Base-by-base conservation (phyloP, 1,139 yeast genomes). In the Meyerozyma athensensis region DNA sequence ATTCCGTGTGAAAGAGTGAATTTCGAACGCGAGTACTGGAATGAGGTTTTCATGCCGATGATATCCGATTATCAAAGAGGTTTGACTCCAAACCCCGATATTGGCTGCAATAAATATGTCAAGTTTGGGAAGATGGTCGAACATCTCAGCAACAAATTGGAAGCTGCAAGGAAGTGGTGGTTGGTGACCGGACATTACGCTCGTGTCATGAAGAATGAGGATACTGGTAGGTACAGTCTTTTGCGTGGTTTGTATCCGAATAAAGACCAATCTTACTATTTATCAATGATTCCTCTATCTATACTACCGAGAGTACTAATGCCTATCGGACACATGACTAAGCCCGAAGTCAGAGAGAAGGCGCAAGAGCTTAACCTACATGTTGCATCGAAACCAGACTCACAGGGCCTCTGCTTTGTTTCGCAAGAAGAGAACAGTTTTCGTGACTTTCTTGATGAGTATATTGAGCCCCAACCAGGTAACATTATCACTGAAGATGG, bases 111-210 rank as follows among this genome's bases (percentile, higher is more conserved):
- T 56, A 72, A 77, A 42, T 74, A 77, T 52, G 84, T 92, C 49
- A 92, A 92, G 56, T 92, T 92, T 63, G 98, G 98, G 2, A 74
- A 70, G 39, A 68, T 92, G 59, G 58, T 79, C 6, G 74, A 79
- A 13, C 72, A 79, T 51, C 58, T 89, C 30, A 60, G 65, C 32
- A 38, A 51, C 0, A 58, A 57, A 39, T 69, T 63, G 43, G 65
- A 63, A 7, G 33, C 39, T 1, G 35, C 46, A 2, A 39, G 49
- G 30, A 52, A 51, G 21, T 86, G 92, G 82, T 86, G 96, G 95
- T 60, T 92, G 12, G 97, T 87, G 1, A 89, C 97, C 0, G 99
- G 98, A 4, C 98, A 92, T 57, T 92, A 92, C 58, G 81, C 95
- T 0, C 64, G 92, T 39, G 61, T 86, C 4, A 61, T 80, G 61